phyloP scores from a whole-genome alignment of 768 basidiomycete species.

The Suillus variegatus region DNA sequence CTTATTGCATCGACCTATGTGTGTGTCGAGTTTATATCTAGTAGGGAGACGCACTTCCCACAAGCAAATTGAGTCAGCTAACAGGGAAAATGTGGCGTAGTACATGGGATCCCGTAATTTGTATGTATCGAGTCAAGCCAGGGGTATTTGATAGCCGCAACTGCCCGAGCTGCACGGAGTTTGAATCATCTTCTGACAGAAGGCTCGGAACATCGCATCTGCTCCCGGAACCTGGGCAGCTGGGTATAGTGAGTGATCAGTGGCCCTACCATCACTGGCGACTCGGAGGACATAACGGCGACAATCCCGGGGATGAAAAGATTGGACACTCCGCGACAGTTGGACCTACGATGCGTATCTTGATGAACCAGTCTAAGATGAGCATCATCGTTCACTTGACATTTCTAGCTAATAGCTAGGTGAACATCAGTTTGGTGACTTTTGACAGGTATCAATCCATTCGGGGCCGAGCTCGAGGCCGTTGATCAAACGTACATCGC shows the following conservation, averaged over 20 bases:
- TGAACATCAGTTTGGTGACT: neutral
- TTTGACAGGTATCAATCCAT: neutral
- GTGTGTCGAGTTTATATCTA: neutral
- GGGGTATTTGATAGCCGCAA: too few species aligned
- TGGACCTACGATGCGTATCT: too few species aligned
- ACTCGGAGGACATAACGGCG: too few species aligned
- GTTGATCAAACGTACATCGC: too few species aligned
- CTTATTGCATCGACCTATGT: neutral
- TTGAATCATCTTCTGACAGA: neutral
- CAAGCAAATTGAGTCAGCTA: neutral
- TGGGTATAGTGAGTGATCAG: too few species aligned
- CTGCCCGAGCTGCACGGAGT: neutral
- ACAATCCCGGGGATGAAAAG: neutral
- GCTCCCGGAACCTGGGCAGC: too few species aligned
- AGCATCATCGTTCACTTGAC: neutral
- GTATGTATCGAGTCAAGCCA: too few species aligned
- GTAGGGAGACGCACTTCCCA: neutral
- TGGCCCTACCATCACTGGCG: too few species aligned
- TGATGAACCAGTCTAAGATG: too few species aligned
- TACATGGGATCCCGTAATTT: neutral
- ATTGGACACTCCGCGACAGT: neutral
- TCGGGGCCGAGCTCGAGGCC: too few species aligned
- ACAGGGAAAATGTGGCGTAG: neutral
- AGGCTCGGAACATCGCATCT: too few species aligned
- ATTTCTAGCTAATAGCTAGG: neutral